phyloP scores from a whole-genome alignment of 2,329 filamentous ascomycete genomes.

The Sphaerulina musiva region DNA sequence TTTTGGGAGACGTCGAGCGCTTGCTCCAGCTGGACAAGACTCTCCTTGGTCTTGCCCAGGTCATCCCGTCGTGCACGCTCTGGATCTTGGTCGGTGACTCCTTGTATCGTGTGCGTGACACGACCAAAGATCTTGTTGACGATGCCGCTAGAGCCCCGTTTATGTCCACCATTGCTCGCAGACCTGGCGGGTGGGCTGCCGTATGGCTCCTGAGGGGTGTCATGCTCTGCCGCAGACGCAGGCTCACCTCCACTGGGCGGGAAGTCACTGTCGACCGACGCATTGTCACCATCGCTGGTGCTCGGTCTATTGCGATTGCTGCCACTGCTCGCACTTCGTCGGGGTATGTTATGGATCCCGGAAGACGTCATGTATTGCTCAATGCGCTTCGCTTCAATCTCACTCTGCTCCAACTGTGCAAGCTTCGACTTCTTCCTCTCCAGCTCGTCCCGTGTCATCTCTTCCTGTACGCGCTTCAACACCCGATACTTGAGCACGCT shows the following conservation, averaged over 20 bases:
- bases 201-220: constrained; percentile 48
- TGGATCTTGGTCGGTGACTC: constrained; percentile 91
- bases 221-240: constrained; percentile 65
- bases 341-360: constrained; percentile 54
- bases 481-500: constrained; percentile 83
- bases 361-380: constrained; percentile 82
- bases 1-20: constrained; percentile 80
- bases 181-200: constrained; percentile 25
- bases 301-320: constrained; percentile 33
- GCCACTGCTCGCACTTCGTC: constrained; percentile 51
- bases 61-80: constrained; percentile 86
- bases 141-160: constrained; percentile 78
- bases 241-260: constrained; percentile 58
- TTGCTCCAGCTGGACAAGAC: constrained; percentile 78
- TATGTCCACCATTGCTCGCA: constrained; percentile 46
- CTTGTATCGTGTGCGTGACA: constrained; percentile 90
- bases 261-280: constrained; percentile 93
- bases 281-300: constrained; percentile 60
- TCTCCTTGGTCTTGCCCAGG: constrained; percentile 92
- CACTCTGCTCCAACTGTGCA: constrained; percentile 85
- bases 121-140: constrained; percentile 90
- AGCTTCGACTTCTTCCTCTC: constrained; percentile 76
- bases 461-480: constrained; percentile 90
- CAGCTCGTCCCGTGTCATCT: constrained; percentile 91
- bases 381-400: constrained; percentile 85